phyloP scores from a whole-genome alignment of 2,329 filamentous ascomycete genomes.

The Ilyonectria mors-panacis region DNA sequence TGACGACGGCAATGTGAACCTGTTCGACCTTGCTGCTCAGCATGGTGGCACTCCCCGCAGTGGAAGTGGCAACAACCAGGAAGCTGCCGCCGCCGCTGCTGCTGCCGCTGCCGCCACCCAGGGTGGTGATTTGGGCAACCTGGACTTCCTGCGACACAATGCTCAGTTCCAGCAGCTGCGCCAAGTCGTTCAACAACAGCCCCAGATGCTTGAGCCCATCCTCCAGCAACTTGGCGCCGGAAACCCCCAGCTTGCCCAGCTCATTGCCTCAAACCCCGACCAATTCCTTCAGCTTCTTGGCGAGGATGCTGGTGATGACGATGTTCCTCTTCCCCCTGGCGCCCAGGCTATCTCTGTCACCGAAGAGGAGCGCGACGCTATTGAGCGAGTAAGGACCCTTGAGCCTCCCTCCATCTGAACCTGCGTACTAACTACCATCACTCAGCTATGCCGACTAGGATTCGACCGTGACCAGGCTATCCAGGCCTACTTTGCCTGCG shows the following conservation, averaged over 20 bases:
- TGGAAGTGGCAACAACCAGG: conserved; percentile 56
- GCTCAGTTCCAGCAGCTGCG: conserved; percentile 98
- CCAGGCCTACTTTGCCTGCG: conserved; percentile 98
- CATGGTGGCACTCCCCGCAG: conserved; percentile 67
- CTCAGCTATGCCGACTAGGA: conserved; percentile 88
- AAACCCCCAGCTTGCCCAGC: conserved; percentile 92
- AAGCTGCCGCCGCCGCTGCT: conserved; percentile 59
- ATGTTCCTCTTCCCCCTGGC: conserved; percentile 84
- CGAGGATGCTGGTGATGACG: conserved; percentile 87
- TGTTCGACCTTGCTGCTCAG: conserved; percentile 94
- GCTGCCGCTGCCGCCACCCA: conserved; percentile 66
- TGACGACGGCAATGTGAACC: conserved; percentile 81
- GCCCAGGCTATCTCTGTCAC: conserved; percentile 93
- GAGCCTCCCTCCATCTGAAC: conserved; percentile 48
- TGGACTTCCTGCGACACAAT: conserved; percentile 95
- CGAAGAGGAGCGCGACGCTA: conserved; percentile 95
- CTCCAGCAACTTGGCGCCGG: conserved; percentile 95
- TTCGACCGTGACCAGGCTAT: conserved; percentile 95
- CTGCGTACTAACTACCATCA: conserved; percentile 16
- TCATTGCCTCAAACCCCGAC: conserved; percentile 93
- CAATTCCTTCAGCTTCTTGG: conserved; percentile 93
- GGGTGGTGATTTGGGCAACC: conserved; percentile 77
- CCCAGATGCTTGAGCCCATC: conserved; percentile 98
- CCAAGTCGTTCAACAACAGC: conserved; percentile 97
- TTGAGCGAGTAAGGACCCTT: conserved; percentile 81